Evolutionary conservation across 768 basidiomycete species (phyloP).

Genomic region (Pleurotus sapidus): DNA sequence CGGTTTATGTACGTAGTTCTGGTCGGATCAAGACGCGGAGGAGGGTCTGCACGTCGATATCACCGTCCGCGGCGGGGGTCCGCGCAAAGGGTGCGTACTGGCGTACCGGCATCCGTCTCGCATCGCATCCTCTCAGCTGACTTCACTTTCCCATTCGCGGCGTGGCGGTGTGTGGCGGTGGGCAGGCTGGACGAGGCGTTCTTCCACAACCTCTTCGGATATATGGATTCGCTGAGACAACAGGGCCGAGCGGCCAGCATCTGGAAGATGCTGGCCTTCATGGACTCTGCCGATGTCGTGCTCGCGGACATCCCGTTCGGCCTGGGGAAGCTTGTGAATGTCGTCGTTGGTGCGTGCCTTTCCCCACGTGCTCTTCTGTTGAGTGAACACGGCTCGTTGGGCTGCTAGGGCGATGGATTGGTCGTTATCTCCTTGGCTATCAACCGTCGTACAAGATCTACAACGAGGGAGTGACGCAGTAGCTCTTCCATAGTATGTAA

Average conservation of each 20-base stretch:
- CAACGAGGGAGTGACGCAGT: background rate
- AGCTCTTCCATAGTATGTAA: background rate
- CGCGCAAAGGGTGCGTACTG: background rate
- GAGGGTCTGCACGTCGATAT: background rate
- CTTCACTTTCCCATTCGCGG: background rate
- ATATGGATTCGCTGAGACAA: background rate
- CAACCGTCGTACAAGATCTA: slow-evolving; percentile 6
- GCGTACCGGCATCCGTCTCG: no score
- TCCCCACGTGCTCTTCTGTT: background rate
- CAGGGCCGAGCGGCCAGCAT: background rate
- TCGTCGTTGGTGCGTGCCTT: background rate
- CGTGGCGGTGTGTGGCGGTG: background rate
- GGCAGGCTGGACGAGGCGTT: background rate
- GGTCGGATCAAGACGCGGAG: background rate
- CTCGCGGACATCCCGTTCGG: background rate
- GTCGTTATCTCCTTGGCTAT: background rate
- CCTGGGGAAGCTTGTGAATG: background rate
- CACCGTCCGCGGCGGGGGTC: background rate
- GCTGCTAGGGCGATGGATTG: background rate
- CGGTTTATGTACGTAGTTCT: no score
- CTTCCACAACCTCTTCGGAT: background rate
- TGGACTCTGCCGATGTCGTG: background rate
- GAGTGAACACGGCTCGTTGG: background rate
- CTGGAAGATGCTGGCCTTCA: background rate
- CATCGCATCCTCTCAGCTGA: background rate